Evolutionary conservation across 106 monocot genomes (phyloP).

Genomic region (Triglochin maritima): DNA sequence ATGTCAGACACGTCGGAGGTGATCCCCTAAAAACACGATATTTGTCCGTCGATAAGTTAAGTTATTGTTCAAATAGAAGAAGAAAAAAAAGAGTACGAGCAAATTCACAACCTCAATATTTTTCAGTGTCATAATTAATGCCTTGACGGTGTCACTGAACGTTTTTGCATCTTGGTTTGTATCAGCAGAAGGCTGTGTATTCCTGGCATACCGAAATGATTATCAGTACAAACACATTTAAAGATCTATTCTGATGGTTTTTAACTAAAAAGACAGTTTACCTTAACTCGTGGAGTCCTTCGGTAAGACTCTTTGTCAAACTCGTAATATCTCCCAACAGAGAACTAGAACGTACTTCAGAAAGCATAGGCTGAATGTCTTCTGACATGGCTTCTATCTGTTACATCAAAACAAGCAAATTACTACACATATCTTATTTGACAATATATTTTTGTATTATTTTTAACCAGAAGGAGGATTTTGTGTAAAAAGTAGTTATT

Average conservation of each 20-base stretch:
- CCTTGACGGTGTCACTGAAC: constrained; percentile 13
- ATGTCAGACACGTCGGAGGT: constrained; percentile 75
- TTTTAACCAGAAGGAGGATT: no score
- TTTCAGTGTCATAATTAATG: constrained; percentile 66
- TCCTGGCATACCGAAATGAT: no score
- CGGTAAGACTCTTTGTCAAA: constrained; percentile 45
- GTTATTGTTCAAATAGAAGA: not conserved
- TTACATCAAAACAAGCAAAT: constrained; percentile 11
- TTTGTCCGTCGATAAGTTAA: not conserved
- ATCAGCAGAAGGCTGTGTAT: no score
- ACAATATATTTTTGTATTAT: no score
- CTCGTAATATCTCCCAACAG: constrained; percentile 67
- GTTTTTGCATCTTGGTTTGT: no score
- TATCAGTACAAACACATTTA: no score
- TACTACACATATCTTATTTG: no score
- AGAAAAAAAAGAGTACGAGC: not conserved
- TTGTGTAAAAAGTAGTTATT: no score
- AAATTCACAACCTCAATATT: constrained; percentile 54
- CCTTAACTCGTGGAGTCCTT: no score
- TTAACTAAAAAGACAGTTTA: no score
- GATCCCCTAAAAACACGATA: constrained; percentile 40
- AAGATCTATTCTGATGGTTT: no score
- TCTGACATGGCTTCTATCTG: constrained; percentile 72
- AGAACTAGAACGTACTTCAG: constrained; percentile 51
- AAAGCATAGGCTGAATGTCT: constrained; percentile 73